phyloP scores from a whole-genome alignment of 495 filamentous ascomycete genomes.

The Melanomma pulvis-pyrius region DNA sequence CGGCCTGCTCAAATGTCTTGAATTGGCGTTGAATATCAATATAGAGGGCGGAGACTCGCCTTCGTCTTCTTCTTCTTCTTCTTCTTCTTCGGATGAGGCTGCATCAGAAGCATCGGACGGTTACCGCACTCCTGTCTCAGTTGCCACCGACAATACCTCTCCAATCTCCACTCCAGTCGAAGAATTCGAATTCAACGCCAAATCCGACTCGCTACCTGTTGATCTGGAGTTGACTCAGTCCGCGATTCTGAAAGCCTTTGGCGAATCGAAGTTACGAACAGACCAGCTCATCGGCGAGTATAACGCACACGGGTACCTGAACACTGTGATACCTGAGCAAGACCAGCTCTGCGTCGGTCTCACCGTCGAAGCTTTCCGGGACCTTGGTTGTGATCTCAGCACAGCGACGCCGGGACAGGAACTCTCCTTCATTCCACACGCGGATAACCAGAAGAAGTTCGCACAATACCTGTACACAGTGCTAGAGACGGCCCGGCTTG shows the following conservation, averaged over 20 bases:
- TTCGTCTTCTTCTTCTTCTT: background rate
- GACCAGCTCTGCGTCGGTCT: conserved; percentile 5
- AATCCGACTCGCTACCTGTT: background rate
- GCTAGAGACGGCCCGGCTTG: conserved; percentile 9
- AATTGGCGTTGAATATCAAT: background rate
- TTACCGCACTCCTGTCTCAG: background rate
- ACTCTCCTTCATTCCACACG: background rate
- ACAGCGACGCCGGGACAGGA: background rate
- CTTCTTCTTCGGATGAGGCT: background rate
- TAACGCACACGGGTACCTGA: background rate
- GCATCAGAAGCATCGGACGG: background rate
- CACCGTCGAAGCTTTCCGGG: conserved; percentile 14
- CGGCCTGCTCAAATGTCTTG: background rate
- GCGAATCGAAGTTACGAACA: background rate
- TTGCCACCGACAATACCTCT: background rate
- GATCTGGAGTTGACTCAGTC: background rate
- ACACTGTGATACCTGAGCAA: background rate
- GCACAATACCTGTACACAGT: conserved; percentile 8
- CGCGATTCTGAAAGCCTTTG: conserved; percentile 2
- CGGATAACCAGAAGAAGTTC: conserved; percentile 2
- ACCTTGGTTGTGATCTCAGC: conserved; percentile 16
- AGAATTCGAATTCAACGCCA: background rate
- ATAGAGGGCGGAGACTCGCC: background rate
- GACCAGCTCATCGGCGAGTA: background rate
- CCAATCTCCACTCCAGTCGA: too few species aligned